Conservation (phyloP, 2,329 filamentous ascomycete species). For the Penicillium griseofulvum region DNA sequence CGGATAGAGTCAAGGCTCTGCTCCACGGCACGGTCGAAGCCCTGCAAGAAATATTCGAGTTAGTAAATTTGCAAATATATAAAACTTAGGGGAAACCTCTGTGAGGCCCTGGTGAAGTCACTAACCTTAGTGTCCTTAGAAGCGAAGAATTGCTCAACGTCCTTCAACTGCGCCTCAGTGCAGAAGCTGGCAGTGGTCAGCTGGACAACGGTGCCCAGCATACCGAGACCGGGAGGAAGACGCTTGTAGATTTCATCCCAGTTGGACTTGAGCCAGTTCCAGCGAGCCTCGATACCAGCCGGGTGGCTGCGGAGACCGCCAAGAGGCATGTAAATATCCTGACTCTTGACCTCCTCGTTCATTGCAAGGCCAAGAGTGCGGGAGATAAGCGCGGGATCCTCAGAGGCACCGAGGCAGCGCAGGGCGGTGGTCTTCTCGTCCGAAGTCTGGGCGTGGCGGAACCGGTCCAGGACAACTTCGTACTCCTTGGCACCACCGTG, state of each 20-base stretch:
- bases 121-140: conserved; percentile 72
- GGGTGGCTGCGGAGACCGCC: conserved; percentile 73
- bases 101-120: not conserved
- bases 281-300: conserved; percentile 76
- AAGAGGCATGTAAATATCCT: conserved; percentile 89
- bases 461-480: conserved; percentile 71
- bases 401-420: conserved; percentile 75
- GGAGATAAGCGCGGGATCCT: conserved; percentile 75
- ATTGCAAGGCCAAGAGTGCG: conserved; percentile 73
- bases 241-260: conserved; percentile 82
- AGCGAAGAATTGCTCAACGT: conserved; percentile 77
- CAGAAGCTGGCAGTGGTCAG: conserved; percentile 82
- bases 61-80: conserved; percentile 10
- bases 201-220: conserved; percentile 79
- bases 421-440: conserved; percentile 92
- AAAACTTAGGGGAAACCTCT: not conserved
- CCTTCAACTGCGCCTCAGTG: conserved; percentile 68
- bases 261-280: conserved; percentile 78
- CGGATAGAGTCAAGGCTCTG: conserved; percentile 82
- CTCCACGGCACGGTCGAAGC: conserved; percentile 83
- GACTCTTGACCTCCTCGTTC: conserved; percentile 81
- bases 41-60: conserved; percentile 33
- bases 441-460: conserved; percentile 69
- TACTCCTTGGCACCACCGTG: conserved; percentile 87
- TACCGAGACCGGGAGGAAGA: conserved; percentile 79